Percentiles rank a stretch among this genome's conserved stretches.
phyloP scores from a whole-genome alignment of 441 rosid species.

The Pelargonium fulgidum region DNA sequence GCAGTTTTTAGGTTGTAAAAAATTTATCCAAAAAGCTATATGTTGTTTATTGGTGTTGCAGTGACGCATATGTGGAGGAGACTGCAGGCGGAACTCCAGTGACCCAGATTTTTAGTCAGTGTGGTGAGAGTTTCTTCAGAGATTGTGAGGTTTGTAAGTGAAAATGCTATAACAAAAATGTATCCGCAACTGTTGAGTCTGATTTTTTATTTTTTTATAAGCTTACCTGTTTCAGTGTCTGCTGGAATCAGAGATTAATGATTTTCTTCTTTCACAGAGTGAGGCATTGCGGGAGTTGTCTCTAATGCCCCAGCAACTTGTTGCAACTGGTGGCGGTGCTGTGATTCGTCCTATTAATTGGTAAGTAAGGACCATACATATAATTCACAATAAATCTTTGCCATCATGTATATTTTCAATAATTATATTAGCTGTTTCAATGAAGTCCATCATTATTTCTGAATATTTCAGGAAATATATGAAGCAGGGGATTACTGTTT shows the following conservation, averaged over 20 bases:
- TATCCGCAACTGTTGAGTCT: background rate
- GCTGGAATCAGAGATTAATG: slow-evolving; percentile 12
- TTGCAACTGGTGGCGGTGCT: slow-evolving; percentile 50
- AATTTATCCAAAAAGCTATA: background rate
- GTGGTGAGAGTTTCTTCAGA: slow-evolving; percentile 40
- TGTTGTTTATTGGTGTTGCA: slow-evolving; percentile 17
- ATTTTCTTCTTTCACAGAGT: slow-evolving; percentile 24
- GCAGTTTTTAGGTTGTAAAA: background rate
- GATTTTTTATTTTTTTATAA: no score
- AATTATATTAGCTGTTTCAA: background rate
- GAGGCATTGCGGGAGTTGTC: slow-evolving; percentile 36
- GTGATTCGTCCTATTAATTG: slow-evolving; percentile 39
- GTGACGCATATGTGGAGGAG: slow-evolving; percentile 39
- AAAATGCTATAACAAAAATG: background rate
- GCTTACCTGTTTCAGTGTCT: background rate
- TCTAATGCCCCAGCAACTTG: slow-evolving; percentile 30
- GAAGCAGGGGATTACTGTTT: slow-evolving; percentile 33
- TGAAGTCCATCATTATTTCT: background rate
- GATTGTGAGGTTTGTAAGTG: slow-evolving; percentile 35
- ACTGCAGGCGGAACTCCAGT: slow-evolving; percentile 30
- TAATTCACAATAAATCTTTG: background rate
- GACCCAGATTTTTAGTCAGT: slow-evolving; percentile 32
- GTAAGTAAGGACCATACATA: slow-evolving; percentile 18
- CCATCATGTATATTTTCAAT: background rate
- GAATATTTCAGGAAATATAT: slow-evolving; percentile 32